phyloP scores from a whole-genome alignment of 2,329 filamentous ascomycete genomes.

The Pseudogymnoascus sp. region DNA sequence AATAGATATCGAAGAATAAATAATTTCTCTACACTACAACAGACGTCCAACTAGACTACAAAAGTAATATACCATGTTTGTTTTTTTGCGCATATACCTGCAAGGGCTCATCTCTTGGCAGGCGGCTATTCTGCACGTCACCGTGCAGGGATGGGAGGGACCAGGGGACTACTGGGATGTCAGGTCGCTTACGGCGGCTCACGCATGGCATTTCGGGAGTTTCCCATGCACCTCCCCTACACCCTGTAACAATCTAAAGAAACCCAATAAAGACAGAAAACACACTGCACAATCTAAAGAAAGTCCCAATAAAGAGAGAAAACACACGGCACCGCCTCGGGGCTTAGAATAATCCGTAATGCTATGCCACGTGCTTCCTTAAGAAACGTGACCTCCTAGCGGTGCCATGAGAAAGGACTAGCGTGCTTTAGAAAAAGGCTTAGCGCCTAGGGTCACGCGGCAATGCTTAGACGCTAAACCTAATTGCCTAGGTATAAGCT shows the following conservation, averaged over 20 bases:
- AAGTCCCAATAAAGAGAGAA: background rate
- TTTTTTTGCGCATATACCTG: background rate
- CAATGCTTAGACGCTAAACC: background rate
- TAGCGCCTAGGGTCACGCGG: background rate
- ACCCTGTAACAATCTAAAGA: background rate
- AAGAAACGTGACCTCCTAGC: background rate
- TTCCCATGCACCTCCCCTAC: background rate
- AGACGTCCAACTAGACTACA: background rate
- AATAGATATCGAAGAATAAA: background rate
- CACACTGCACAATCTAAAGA: background rate
- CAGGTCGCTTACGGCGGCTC: background rate
- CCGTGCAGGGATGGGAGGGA: background rate
- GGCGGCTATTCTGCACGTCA: conserved; percentile 1
- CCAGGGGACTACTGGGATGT: background rate
- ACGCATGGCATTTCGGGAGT: background rate
- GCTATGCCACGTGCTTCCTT: background rate
- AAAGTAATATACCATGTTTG: background rate
- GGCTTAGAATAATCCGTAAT: background rate
- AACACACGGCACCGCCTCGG: background rate
- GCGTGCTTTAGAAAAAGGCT: background rate
- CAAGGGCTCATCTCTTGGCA: conserved; percentile 3
- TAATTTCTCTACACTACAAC: background rate
- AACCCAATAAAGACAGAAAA: background rate
- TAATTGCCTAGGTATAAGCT: background rate
- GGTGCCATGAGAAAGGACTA: background rate